These are phyloP conservation scores for Cyberlindnera galapagoensis DNA, from an alignment of 805 yeast genomes.

Conservation along the genomic window DNA sequence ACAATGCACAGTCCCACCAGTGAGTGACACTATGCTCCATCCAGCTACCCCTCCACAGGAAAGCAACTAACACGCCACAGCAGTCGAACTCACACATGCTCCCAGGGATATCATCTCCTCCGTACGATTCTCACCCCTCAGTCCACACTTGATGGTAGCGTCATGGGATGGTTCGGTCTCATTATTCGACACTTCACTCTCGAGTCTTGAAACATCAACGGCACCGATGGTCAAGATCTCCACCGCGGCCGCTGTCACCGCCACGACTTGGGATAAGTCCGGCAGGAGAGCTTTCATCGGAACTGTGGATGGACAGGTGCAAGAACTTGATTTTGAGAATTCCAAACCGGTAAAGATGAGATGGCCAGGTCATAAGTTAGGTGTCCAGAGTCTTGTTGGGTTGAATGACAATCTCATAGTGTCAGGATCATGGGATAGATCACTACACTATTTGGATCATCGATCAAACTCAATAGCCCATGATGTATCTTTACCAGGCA, in stretches of 20 bases:
- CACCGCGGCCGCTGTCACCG: constrained; percentile 15
- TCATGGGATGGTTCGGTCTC: constrained; percentile 53
- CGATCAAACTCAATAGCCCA: constrained; percentile 5
- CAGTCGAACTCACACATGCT: constrained; percentile 18
- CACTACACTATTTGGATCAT: constrained; percentile 11
- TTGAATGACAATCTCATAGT: constrained; percentile 29
- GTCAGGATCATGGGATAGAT: constrained; percentile 55
- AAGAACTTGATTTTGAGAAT: constrained; percentile 45
- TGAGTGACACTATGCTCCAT: too few relatives aligned
- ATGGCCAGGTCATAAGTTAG: constrained; percentile 29
- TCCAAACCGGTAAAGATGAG: constrained; percentile 24
- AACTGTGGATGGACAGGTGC: constrained; percentile 47
- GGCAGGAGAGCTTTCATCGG: constrained; percentile 37
- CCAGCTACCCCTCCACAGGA: too few relatives aligned
- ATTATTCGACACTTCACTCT: constrained; percentile 33
- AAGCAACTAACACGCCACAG: background rate
- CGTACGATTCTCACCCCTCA: constrained; percentile 31
- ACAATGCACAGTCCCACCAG: too few relatives aligned
- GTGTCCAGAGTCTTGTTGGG: constrained; percentile 30
- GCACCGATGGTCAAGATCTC: constrained; percentile 22
- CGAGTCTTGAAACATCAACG: constrained; percentile 23
- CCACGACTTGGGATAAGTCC: constrained; percentile 16
- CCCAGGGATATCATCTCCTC: constrained; percentile 38
- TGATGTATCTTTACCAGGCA: constrained; percentile 31
- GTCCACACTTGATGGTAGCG: constrained; percentile 38